A percentile compares a stretch with the other conserved stretches of the same genome.
Evolutionary conservation across 768 basidiomycete species (phyloP).

Genomic region (Strobilomyces dryophilus): DNA sequence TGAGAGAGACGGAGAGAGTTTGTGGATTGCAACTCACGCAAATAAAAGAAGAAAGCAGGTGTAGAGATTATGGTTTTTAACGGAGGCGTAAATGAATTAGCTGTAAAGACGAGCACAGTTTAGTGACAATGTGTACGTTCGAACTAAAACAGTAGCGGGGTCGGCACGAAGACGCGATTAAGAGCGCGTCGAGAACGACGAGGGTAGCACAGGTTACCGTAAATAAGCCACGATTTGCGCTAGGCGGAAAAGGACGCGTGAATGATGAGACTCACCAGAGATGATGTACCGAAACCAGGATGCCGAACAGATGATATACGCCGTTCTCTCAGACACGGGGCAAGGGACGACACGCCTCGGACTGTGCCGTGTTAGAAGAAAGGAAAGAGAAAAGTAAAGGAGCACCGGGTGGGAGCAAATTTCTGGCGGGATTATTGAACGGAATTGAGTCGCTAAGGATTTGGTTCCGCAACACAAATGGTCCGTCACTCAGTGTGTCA

Average conservation of each 20-base stretch:
- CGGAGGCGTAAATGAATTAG: conserved; percentile 33
- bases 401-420: conserved; percentile 27
- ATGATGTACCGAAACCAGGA: conserved; percentile 29
- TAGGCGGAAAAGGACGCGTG: conserved; percentile 28
- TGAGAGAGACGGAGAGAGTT: conserved; percentile 12
- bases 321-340: conserved; percentile 18
- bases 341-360: conserved; percentile 20
- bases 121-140: conserved; percentile 25
- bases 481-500: conserved; percentile 25
- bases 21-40: conserved; percentile 23
- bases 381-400: conserved; percentile 30
- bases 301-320: conserved; percentile 12
- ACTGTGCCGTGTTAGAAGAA: conserved; percentile 22
- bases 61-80: conserved; percentile 33
- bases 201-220: conserved; percentile 25
- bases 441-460: conserved; percentile 35
- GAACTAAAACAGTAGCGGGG: conserved; percentile 11
- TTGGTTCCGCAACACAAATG: conserved; percentile 35
- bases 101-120: conserved; percentile 25
- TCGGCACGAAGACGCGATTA: conserved; percentile 32
- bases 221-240: conserved; percentile 30
- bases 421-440: conserved; percentile 33
- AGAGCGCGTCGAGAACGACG: conserved; percentile 26
- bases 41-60: conserved; percentile 22
- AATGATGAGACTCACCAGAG: conserved; percentile 30